A percentile compares a stretch with the other conserved stretches of the same genome.
These are phyloP conservation scores for Paecilomyces sp. DNA, from an alignment of 2,329 filamentous ascomycete species.

Conservation along the genomic window DNA sequence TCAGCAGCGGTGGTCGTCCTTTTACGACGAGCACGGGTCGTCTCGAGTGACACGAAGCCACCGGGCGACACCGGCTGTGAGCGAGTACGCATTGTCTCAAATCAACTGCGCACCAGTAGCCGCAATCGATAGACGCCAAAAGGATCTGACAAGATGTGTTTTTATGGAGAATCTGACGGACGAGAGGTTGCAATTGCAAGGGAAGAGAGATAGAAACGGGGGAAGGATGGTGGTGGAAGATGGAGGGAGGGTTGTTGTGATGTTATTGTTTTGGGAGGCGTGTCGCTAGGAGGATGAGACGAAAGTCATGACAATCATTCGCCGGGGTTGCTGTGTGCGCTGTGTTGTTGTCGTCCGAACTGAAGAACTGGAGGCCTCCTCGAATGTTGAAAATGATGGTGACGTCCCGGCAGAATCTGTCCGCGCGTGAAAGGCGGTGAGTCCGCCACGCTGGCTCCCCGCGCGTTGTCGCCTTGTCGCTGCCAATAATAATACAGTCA, in stretches of 20 bases:
- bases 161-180: neutral
- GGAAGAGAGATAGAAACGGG: neutral
- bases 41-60: slow-evolving; percentile 25
- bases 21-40: slow-evolving; percentile 11
- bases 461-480: neutral
- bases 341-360: neutral
- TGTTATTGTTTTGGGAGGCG: slow-evolving; percentile 2
- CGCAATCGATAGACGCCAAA: neutral
- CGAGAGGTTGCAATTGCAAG: neutral
- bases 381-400: slow-evolving; percentile 1
- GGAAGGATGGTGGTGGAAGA: slow-evolving; percentile 1
- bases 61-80: slow-evolving; percentile 29
- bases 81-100: slow-evolving; percentile 28
- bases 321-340: neutral
- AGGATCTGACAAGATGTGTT: neutral
- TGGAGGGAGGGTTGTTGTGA: slow-evolving; percentile 1
- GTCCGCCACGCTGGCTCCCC: neutral
- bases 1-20: slow-evolving; percentile 1
- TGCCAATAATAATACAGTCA: neutral
- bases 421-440: neutral
- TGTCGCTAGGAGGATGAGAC: slow-evolving; percentile 2
- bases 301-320: slow-evolving; percentile 2
- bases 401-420: slow-evolving; percentile 3
- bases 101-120: slow-evolving; percentile 1
- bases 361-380: neutral